Percentiles rank a stretch among this genome's conserved stretches.
Evolutionary conservation across 2,329 filamentous ascomycete species (phyloP).

Genomic region (Calonectria pseudoturangicola): DNA sequence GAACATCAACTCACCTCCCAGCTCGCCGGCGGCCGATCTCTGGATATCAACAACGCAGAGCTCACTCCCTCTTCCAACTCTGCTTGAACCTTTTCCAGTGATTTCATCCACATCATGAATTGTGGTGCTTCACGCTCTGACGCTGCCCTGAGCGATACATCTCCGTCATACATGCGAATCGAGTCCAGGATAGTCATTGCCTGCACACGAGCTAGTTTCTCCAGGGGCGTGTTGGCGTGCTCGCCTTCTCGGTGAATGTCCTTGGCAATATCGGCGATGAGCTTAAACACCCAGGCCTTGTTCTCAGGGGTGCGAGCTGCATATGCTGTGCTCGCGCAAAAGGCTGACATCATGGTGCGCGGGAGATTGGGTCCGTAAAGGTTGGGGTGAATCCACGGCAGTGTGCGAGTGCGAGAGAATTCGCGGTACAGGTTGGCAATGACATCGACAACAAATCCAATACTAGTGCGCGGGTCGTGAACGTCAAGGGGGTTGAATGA

Average conservation of each 20-base stretch:
- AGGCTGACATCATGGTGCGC: conserved; percentile 63
- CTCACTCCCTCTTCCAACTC: conserved; percentile 59
- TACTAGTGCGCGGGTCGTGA: conserved; percentile 59
- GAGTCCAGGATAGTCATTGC: conserved; percentile 64
- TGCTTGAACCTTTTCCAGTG: conserved; percentile 57
- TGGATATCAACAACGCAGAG: conserved; percentile 44
- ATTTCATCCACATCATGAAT: conserved; percentile 61
- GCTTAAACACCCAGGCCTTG: conserved; percentile 62
- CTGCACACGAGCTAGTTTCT: conserved; percentile 66
- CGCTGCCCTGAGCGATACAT: conserved; percentile 63
- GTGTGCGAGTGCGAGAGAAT: conserved; percentile 60
- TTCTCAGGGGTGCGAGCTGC: conserved; percentile 60
- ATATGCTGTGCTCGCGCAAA: conserved; percentile 63
- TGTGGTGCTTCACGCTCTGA: conserved; percentile 63
- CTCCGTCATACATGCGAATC: conserved; percentile 66
- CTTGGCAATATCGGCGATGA: conserved; percentile 61
- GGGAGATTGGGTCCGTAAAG: conserved; percentile 65
- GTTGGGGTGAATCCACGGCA: conserved; percentile 65
- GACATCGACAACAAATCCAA: conserved; percentile 59
- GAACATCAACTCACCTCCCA: conserved; percentile 62
- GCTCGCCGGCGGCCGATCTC: conserved; percentile 60
- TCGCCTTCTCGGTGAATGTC: conserved; percentile 62
- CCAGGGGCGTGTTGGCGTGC: conserved; percentile 55
- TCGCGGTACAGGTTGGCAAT: conserved; percentile 58
- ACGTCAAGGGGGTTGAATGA: conserved; percentile 59